Percentiles rank a stretch among this genome's conserved stretches.
These are phyloP conservation scores for Colletotrichum navitas DNA, from an alignment of 2,329 filamentous ascomycete species.

Conservation along the genomic window DNA sequence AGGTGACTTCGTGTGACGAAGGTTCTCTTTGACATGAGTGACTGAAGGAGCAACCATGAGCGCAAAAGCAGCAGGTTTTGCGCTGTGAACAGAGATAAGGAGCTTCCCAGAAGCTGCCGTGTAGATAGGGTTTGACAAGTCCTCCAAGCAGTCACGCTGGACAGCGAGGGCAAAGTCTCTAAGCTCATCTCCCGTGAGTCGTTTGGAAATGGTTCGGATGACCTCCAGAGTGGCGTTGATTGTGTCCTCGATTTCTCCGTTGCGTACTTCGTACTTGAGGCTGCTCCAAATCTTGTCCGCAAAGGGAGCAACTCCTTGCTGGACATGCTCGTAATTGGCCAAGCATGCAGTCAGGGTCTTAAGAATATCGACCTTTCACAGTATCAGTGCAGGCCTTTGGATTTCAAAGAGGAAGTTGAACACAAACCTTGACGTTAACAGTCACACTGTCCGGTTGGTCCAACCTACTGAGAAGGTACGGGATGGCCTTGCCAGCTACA, in stretches of 20 bases:
- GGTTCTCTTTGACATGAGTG: constrained; percentile 62
- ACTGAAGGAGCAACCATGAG: constrained; percentile 61
- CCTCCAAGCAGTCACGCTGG: constrained; percentile 66
- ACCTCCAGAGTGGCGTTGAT: constrained; percentile 69
- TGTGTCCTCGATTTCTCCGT: constrained; percentile 69
- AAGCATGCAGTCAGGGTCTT: constrained; percentile 68
- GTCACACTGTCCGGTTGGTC: constrained; percentile 71
- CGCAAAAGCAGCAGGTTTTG: constrained; percentile 62
- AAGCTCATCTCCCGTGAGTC: constrained; percentile 59
- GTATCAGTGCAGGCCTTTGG: neutral
- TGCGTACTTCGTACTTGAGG: constrained; percentile 73
- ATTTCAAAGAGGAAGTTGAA: neutral
- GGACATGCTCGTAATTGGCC: constrained; percentile 60
- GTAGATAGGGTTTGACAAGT: constrained; percentile 66
- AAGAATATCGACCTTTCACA: constrained; percentile 64
- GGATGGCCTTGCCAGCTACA: constrained; percentile 61
- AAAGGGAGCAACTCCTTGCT: constrained; percentile 62
- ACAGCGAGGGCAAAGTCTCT: constrained; percentile 61
- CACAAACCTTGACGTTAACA: constrained; percentile 66
- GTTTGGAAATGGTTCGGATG: constrained; percentile 62
- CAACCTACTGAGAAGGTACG: constrained; percentile 68
- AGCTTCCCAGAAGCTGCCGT: constrained; percentile 65
- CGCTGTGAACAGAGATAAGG: constrained; percentile 63
- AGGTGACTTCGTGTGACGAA: constrained; percentile 63
- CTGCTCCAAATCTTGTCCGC: constrained; percentile 67